These are phyloP conservation scores for Zoysia matrella DNA, from an alignment of 202 grass and related monocot genomes.

Conservation along the genomic window DNA sequence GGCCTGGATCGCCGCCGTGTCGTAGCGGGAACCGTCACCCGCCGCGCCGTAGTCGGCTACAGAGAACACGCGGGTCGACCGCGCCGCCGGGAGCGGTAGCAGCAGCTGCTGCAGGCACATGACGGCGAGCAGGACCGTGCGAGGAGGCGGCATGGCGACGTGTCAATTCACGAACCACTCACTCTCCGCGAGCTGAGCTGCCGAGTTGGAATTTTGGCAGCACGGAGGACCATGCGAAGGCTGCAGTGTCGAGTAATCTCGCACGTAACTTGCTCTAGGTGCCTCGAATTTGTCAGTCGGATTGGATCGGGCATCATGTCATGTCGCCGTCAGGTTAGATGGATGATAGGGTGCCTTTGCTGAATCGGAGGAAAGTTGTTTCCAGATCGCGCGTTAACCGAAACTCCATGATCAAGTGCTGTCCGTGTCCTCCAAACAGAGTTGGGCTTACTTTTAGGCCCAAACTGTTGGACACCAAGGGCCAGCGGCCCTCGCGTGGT, in stretches of 20 bases:
- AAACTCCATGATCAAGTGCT: too few species aligned
- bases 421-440: too few species aligned
- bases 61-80: slow-evolving; percentile 52
- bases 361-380: too few species aligned
- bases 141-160: slow-evolving; percentile 51
- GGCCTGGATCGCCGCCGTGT: slow-evolving; percentile 60
- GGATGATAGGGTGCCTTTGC: too few species aligned
- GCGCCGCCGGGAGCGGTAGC: background rate
- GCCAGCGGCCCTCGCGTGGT: too few species aligned
- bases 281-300: background rate
- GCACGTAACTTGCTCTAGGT: background rate
- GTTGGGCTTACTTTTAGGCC: too few species aligned
- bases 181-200: background rate
- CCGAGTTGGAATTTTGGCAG: background rate
- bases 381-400: too few species aligned
- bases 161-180: background rate
- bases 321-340: too few species aligned
- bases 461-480: too few species aligned
- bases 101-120: slow-evolving; percentile 5
- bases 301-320: background rate
- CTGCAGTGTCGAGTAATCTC: background rate
- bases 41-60: slow-evolving; percentile 75
- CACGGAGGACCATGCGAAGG: background rate
- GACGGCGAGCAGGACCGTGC: slow-evolving; percentile 24
- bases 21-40: slow-evolving; percentile 69